These are phyloP conservation scores for Tagetes erecta DNA, from an alignment of 129 eudicot species.

Conservation along the genomic window DNA sequence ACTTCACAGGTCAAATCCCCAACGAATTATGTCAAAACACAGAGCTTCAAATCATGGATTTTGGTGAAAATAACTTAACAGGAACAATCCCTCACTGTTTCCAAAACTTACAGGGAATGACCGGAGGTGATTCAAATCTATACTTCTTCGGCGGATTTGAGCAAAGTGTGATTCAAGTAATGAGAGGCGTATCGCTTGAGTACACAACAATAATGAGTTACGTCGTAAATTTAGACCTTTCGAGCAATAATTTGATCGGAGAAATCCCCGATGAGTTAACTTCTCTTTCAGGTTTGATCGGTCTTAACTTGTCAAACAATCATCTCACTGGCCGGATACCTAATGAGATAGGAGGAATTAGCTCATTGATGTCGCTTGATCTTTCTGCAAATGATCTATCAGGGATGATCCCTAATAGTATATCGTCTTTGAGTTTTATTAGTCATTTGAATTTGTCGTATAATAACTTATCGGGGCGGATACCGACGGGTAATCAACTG, in stretches of 20 bases:
- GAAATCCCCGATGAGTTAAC: slow-evolving; percentile 32
- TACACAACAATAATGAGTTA: slow-evolving; percentile 30
- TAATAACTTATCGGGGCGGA: slow-evolving; percentile 42
- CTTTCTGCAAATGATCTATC: slow-evolving; percentile 38
- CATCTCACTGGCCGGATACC: slow-evolving; percentile 40
- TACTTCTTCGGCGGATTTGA: slow-evolving; percentile 30
- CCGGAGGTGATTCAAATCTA: slow-evolving; percentile 18
- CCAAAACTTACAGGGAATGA: slow-evolving; percentile 23
- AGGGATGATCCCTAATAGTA: slow-evolving; percentile 41
- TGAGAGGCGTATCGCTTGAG: slow-evolving; percentile 31
- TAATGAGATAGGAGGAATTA: slow-evolving; percentile 31
- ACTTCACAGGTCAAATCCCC: slow-evolving; percentile 29
- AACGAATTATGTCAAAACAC: slow-evolving; percentile 21
- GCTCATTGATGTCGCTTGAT: slow-evolving; percentile 37
- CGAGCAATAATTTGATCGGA: slow-evolving; percentile 30
- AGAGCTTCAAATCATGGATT: slow-evolving; percentile 29
- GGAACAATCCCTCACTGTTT: slow-evolving; percentile 28
- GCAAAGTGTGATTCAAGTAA: slow-evolving; percentile 30
- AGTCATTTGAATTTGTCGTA: slow-evolving; percentile 35
- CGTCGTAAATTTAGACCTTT: slow-evolving; percentile 34
- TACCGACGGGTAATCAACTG: slow-evolving; percentile 41
- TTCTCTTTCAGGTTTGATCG: slow-evolving; percentile 19
- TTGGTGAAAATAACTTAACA: slow-evolving; percentile 25
- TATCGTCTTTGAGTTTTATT: slow-evolving; percentile 23
- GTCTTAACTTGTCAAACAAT: slow-evolving; percentile 40